Evolutionary conservation across 1,284 basidiomycete species (phyloP).

Genomic region (Takashimella koratensis): DNA sequence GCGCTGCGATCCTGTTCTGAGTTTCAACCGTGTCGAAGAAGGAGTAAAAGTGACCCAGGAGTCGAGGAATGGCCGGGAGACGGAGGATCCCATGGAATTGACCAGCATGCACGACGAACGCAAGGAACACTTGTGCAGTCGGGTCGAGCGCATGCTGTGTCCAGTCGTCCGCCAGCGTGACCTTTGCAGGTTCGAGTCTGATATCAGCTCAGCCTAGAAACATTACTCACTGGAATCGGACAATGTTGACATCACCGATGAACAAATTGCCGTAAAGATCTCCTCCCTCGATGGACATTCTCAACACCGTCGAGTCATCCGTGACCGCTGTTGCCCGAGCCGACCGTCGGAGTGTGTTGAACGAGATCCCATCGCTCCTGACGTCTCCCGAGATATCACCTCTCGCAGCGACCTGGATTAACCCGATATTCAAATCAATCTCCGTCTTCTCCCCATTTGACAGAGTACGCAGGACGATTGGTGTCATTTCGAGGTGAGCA

Average conservation of each 20-base stretch:
- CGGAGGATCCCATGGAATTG: constrained; percentile 67
- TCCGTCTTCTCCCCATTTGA: constrained; percentile 39
- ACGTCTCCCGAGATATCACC: constrained; percentile 73
- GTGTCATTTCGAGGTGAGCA: constrained; percentile 61
- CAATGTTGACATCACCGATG: constrained; percentile 69
- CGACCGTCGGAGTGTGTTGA: constrained; percentile 65
- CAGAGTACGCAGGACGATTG: constrained; percentile 47
- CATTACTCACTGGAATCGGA: constrained; percentile 67
- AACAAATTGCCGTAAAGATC: constrained; percentile 64
- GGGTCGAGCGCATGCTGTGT: constrained; percentile 54
- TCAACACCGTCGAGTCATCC: constrained; percentile 57
- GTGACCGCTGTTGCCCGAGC: constrained; percentile 41
- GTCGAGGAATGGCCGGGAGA: constrained; percentile 52
- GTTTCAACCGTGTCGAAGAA: constrained; percentile 59
- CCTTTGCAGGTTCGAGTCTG: constrained; percentile 72
- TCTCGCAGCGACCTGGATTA: constrained; percentile 60
- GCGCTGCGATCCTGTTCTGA: constrained; percentile 52
- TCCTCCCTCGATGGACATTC: constrained; percentile 71
- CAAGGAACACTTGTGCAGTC: constrained; percentile 63
- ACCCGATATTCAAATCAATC: constrained; percentile 62
- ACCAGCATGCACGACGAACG: constrained; percentile 70
- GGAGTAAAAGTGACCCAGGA: constrained; percentile 40
- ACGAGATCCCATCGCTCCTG: constrained; percentile 65
- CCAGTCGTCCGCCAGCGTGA: constrained; percentile 81
- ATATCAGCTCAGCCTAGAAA: constrained; percentile 5